Base-by-base conservation (phyloP, 164 flowering plant species). In the Aristolochia fimbriata region DNA sequence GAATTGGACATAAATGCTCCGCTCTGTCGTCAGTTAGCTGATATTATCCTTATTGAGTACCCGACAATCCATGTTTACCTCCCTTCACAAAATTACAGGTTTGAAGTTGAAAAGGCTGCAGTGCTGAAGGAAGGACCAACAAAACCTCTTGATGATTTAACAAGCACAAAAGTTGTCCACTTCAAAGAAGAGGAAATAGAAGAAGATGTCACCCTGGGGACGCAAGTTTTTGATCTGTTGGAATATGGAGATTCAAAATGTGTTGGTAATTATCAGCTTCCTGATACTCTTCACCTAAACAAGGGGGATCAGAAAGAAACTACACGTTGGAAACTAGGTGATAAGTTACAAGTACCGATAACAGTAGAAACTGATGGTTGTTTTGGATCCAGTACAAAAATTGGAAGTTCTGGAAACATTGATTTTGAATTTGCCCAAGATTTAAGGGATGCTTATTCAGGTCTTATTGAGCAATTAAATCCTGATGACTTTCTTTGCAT, bases 31-130 rank as follows among this genome's bases (percentile, higher is more conserved):
- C 93, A 84, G 50, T 71, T 92, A 19, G 73, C 76, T 23, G 68
- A 78, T 63, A 19, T 74, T 52, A 71, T 71, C 47, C 67, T 92
- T 45, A 43, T 92, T 58, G 96, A 90, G 75, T 83, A 82, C 68
- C 98, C 96, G 14, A 77, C 78, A 5, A 84, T 93, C 63, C 77
- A 83, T 70, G 86, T 86, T 41, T 81, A 71, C 60, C 84, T 88
- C 21, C 91, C 95, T 25, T 77, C 92, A 11, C 77, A 84, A 19
- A 67, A n/a, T 37, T 65, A 23, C 60, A 74, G 84, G 67, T 82
- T 86, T 68, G 88, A 84, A 65, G 76, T 87, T 25, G 53, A 76
- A 31, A 78, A 76, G 57, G 69, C 45, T 55, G 55, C 61, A 19
- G 66, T 30, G 15, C 57, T 37, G 23, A 65, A 66, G 55, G 54